Evolutionary conservation across 352 stramenopile genomes (phyloP).

Genomic region (Globisporangium splendens): DNA sequence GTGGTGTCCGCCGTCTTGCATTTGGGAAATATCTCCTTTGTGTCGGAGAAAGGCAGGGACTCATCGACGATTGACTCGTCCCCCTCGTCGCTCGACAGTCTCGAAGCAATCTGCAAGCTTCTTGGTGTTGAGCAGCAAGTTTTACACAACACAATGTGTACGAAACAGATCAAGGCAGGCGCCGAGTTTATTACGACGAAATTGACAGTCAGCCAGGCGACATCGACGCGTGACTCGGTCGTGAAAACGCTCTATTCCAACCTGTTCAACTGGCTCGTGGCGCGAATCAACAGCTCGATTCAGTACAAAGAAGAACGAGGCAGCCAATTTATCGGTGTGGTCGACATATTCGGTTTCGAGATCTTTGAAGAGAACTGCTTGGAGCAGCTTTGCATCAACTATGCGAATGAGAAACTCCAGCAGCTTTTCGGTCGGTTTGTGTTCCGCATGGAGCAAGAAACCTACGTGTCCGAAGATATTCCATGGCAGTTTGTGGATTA

Average conservation of each 20-base stretch:
- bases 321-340: slow-evolving; percentile 85
- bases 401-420: slow-evolving; percentile 87
- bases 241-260: slow-evolving; percentile 88
- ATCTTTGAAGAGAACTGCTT: slow-evolving; percentile 92
- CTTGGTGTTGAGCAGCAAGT: slow-evolving; percentile 61
- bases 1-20: slow-evolving; percentile 84
- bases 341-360: slow-evolving; percentile 92
- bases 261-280: slow-evolving; percentile 94
- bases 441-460: slow-evolving; percentile 84
- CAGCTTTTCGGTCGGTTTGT: slow-evolving; percentile 80
- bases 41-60: slow-evolving; percentile 65
- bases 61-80: slow-evolving; percentile 42
- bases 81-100: slow-evolving; percentile 23
- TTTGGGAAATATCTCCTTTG: slow-evolving; percentile 85
- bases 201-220: slow-evolving; percentile 59
- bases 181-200: slow-evolving; percentile 74
- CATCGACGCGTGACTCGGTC: slow-evolving; percentile 78
- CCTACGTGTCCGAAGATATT: slow-evolving; percentile 84
- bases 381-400: slow-evolving; percentile 88
- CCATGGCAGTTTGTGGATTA: slow-evolving; percentile 88
- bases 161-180: slow-evolving; percentile 78
- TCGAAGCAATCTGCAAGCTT: slow-evolving; percentile 79
- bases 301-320: slow-evolving; percentile 68
- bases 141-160: slow-evolving; percentile 60
- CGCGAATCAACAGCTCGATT: slow-evolving; percentile 91